Percentiles rank a stretch among this genome's conserved stretches.
These are phyloP conservation scores for Aspergillus kassunensis DNA, from an alignment of 495 filamentous ascomycete species.

Conservation along the genomic window DNA sequence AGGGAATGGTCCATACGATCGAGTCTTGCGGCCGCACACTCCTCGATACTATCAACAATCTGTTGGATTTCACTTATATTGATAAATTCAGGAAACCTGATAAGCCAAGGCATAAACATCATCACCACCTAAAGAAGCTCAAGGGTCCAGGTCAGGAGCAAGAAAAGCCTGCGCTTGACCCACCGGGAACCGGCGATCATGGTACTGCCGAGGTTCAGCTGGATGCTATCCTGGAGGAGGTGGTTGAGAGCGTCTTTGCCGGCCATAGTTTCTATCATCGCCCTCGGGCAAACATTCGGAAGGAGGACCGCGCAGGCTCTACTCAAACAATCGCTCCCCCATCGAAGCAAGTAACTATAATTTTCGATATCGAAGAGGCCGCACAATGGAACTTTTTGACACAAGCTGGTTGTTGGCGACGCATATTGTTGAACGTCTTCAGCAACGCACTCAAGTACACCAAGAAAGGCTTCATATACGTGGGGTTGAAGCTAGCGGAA, in stretches of 20 bases:
- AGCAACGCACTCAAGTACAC: constrained; percentile 3
- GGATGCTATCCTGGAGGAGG: constrained; percentile 52
- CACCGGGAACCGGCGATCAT: neutral
- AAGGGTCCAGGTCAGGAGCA: neutral
- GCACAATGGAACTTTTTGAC: neutral
- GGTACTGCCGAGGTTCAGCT: constrained; percentile 27
- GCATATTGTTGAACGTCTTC: constrained; percentile 1
- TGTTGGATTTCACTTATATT: constrained; percentile 50
- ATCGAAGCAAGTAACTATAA: constrained; percentile 36
- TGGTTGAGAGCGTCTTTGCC: constrained; percentile 55
- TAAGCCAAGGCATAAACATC: neutral
- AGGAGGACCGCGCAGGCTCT: constrained; percentile 1
- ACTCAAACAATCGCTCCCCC: neutral
- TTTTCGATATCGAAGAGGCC: constrained; percentile 51
- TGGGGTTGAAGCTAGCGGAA: neutral
- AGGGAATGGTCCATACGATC: constrained; percentile 59
- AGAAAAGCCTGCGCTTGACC: neutral
- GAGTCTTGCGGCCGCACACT: constrained; percentile 63
- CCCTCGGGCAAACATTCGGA: constrained; percentile 14
- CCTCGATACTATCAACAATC: constrained; percentile 66
- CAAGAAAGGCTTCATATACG: neutral
- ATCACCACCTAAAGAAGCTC: neutral
- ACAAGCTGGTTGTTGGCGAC: neutral
- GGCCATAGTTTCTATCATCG: constrained; percentile 37
- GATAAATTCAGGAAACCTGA: constrained; percentile 17